Evolutionary conservation across 768 basidiomycete genomes (phyloP).

Genomic region (Tricholoma matsutake): DNA sequence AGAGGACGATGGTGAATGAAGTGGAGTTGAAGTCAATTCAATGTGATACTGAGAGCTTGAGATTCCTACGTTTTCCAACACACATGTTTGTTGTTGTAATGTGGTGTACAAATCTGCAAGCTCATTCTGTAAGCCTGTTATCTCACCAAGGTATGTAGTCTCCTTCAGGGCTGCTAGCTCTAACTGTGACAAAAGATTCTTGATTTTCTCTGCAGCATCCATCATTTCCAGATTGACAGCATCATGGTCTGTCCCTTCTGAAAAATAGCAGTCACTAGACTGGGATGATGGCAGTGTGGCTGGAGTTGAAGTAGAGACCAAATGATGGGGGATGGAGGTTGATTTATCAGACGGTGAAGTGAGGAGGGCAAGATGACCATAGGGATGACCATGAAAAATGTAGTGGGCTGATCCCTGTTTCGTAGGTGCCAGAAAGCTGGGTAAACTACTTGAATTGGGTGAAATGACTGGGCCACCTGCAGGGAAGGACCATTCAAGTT

Average conservation of each 20-base stretch:
- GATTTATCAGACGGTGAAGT: neutral
- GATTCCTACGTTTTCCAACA: neutral
- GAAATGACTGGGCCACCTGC: neutral
- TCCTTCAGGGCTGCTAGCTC: neutral
- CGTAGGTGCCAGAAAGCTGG: neutral
- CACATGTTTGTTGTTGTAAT: neutral
- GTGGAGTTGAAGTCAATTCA: neutral
- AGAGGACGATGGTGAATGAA: neutral
- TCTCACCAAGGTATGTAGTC: neutral
- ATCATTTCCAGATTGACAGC: neutral
- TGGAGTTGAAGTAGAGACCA: neutral
- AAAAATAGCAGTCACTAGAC: neutral
- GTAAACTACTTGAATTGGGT: neutral
- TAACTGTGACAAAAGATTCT: neutral
- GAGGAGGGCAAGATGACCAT: neutral
- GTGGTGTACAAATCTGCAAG: neutral
- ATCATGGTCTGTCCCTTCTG: neutral
- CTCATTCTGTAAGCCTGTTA: neutral
- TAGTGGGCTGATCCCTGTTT: neutral
- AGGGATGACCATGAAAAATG: neutral
- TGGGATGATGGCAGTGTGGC: neutral
- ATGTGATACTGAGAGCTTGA: neutral
- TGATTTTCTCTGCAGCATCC: neutral
- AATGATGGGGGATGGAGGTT: neutral
- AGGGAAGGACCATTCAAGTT: neutral